Percentiles rank a stretch among this genome's conserved stretches.
Conservation (phyloP, 371 early-diverging fungal species). For the Mucor plumbeus region DNA sequence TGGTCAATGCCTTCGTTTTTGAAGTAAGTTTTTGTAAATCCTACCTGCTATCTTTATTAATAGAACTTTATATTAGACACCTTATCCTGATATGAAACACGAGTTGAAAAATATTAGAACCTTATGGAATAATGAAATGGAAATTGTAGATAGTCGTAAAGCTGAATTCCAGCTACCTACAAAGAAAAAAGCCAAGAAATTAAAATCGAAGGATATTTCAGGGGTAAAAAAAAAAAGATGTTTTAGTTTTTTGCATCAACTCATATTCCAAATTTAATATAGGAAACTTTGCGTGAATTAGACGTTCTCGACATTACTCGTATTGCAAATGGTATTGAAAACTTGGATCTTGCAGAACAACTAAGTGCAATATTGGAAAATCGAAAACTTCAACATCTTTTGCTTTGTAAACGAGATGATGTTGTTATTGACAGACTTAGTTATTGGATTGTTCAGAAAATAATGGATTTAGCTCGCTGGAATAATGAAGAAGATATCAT, state of each 20-base stretch:
- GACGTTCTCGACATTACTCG: slow-evolving; percentile 26
- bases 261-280: background rate
- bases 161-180: slow-evolving; percentile 11
- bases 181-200: slow-evolving; percentile 15
- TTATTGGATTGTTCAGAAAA: slow-evolving; percentile 50
- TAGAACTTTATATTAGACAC: slow-evolving; percentile 31
- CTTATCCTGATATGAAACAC: slow-evolving; percentile 38
- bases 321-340: slow-evolving; percentile 45
- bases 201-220: background rate
- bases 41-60: too few species aligned
- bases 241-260: background rate
- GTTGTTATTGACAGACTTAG: slow-evolving; percentile 48
- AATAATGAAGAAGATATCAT: slow-evolving; percentile 37
- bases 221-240: background rate
- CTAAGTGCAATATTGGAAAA: slow-evolving; percentile 51
- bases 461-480: slow-evolving; percentile 50
- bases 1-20: slow-evolving; percentile 16
- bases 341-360: slow-evolving; percentile 50
- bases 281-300: background rate
- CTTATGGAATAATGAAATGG: slow-evolving; percentile 28
- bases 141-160: background rate
- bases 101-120: slow-evolving; percentile 35
- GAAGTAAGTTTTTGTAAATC: background rate
- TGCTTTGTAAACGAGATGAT: slow-evolving; percentile 37
- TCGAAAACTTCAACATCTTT: slow-evolving; percentile 53